Evolutionary conservation across 768 basidiomycete genomes (phyloP), one percentile per base, ranked within the genome.

Genomic region (Tremella fuciformis): DNA sequence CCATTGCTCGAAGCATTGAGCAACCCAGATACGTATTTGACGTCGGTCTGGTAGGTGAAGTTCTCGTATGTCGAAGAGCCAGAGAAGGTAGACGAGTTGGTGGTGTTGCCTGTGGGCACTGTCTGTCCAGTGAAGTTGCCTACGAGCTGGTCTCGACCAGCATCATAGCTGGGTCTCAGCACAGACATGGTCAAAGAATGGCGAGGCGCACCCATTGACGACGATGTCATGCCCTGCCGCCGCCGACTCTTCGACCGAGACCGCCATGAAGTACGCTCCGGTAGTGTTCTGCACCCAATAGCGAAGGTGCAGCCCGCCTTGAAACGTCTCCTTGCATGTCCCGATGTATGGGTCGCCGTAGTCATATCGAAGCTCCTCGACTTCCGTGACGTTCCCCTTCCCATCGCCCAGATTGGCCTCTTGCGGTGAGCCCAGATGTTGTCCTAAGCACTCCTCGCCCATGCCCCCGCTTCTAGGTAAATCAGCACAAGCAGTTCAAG

Each of bases 251-350:
- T 76, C 75, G 8, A 69, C 55, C 4, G 66, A 69, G 1, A 64
- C 63, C 38, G 71, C 74, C 60, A 76, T 59, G 53, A 76, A 76
- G 46, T 65, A 68, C 22, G 74, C 75, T 26, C 69, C 67, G 3
- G 73, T 74, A 15, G 53, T 90, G 58, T 88, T 82, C 78, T 93
- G 91, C 4, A 81, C 76, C 91, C 90, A 93, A 75, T 91, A 93
- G 40, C 91, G 83, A 71, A 91, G 84, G 71, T 96, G 91, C 69
- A 88, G 83, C 6, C 92, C 92, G 1, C 91, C 91, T 64, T 88
- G 71, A 41, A 93, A 82, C 1, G 89, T 88, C 77, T 96, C 91
- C 65, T 83, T 79, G 77, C 92, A 94, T 0, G 91, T 83, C 0
- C 92, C 92, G n/a, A 92, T 76, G 52, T 84, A 79, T 0, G 85